Base-by-base conservation (phyloP, 2,329 filamentous ascomycete species). In the Clarireedia monteithiana region DNA sequence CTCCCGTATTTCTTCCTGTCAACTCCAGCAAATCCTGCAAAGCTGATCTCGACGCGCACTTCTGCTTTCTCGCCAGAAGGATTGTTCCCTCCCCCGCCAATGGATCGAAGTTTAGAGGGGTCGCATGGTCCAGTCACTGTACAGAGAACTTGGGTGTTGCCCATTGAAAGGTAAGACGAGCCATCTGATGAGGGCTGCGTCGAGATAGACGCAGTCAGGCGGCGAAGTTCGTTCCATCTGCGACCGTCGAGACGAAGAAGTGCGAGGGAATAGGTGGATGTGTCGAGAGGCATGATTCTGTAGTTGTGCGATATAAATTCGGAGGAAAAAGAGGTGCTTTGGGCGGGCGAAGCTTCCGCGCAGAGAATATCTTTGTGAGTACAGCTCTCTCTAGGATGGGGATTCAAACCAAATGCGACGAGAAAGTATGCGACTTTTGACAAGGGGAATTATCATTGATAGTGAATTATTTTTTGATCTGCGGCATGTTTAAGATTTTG, bases 141-240 rank as follows among this genome's bases (percentile, higher is more conserved):
- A 73, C 92, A 96, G 73, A 97, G 89, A 64, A 99, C 86, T 70
- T 96, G 94, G 23, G 94, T 99, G 74, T 97, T 95, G 66, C 94
- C 94, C 86, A 95, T 95, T 70, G 96, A 90, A 58, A 97, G 83
- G 73, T 96, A 96, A 59, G 87, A 89, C 46, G 89, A 95, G 38
- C 94, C 94, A 66, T 97, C 94, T 55, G 91, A 91, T 50, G 91
- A 87, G 59, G 91, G 86, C 72, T 96, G 94, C 1, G 91, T 96
- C 60, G 87, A 88, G 68, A 99, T 91, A 73, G 95, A 89, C 48
- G 88, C 92, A 68, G 90, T 84, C 50, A 96, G 81, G 6, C 89
- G 85, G 27, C 94, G 90, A 40, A 99, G 82, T 72, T 99, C 94
- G 75, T 99, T 97, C 94, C 94, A 99, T 65, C 94, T 85, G 59